Percentiles rank a stretch among this genome's conserved stretches.
Conservation (phyloP, 495 filamentous ascomycete genomes). For the Schizothecium vesticola region DNA sequence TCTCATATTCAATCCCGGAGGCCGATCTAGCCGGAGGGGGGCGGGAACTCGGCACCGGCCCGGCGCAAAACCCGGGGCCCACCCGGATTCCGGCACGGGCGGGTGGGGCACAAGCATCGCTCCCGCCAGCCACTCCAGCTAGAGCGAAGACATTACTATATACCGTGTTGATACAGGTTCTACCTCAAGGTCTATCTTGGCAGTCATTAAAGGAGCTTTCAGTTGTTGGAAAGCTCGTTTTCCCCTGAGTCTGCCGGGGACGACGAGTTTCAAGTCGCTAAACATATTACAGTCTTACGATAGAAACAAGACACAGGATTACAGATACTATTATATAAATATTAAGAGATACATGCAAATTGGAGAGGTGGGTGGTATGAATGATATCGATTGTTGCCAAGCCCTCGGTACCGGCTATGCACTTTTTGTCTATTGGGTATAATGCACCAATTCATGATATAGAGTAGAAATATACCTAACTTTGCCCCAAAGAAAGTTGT, state of each 20-base stretch:
- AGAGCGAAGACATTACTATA: no score
- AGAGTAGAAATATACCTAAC: background rate
- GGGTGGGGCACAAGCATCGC: background rate
- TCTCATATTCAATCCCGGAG: background rate
- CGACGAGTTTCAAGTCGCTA: no score
- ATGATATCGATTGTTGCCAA: background rate
- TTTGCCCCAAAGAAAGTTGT: background rate
- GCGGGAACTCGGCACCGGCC: background rate
- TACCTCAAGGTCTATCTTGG: background rate
- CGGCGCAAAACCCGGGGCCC: background rate
- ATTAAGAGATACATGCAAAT: background rate
- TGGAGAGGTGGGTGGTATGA: background rate
- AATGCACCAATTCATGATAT: background rate
- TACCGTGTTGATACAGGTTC: no score
- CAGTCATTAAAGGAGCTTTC: no score
- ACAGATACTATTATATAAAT: no score
- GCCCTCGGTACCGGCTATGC: background rate
- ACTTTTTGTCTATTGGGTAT: background rate
- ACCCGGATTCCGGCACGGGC: background rate
- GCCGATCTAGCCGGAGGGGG: background rate
- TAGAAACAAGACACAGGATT: no score
- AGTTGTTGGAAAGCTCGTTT: no score
- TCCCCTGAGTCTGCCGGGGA: no score
- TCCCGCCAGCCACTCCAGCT: background rate
- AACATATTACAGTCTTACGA: no score